Evolutionary conservation across 805 yeast genomes (phyloP).

Genomic region (Nakazawaea ambrosiae): DNA sequence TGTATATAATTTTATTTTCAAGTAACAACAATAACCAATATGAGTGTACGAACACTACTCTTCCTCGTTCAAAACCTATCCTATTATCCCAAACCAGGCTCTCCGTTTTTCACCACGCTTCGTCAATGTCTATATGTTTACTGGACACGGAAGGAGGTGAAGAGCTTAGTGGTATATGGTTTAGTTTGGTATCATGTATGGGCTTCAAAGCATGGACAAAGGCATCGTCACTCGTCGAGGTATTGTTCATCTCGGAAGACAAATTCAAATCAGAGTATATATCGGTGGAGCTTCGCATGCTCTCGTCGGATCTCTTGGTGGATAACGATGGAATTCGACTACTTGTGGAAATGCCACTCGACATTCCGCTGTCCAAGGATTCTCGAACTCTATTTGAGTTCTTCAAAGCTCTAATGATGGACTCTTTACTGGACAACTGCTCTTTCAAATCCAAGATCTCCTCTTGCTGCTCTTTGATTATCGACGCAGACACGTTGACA

Average conservation of each 20-base stretch:
- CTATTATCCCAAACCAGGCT: no score
- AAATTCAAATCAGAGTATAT: slow-evolving; percentile 6
- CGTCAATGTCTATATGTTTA: slow-evolving; percentile 5
- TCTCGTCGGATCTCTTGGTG: slow-evolving; percentile 8
- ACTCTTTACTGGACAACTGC: slow-evolving; percentile 64
- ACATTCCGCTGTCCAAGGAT: not conserved
- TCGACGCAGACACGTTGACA: slow-evolving; percentile 1
- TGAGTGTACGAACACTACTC: no score
- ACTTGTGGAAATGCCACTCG: not conserved
- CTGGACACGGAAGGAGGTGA: slow-evolving; percentile 2
- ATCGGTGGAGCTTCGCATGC: slow-evolving; percentile 14
- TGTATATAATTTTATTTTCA: no score
- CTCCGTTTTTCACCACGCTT: slow-evolving; percentile 7
- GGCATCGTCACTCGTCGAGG: not conserved
- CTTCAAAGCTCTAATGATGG: slow-evolving; percentile 66
- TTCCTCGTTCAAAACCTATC: no score
- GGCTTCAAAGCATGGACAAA: slow-evolving; percentile 4
- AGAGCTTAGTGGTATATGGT: slow-evolving; percentile 2
- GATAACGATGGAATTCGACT: slow-evolving; percentile 6
- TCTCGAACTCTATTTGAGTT: slow-evolving; percentile 57
- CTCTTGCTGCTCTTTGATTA: slow-evolving; percentile 55
- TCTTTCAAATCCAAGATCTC: slow-evolving; percentile 62
- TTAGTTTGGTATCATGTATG: slow-evolving; percentile 1
- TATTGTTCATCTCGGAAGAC: slow-evolving; percentile 4
- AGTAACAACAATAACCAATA: no score